A percentile compares a stretch with the other conserved stretches of the same genome.
phyloP scores from a whole-genome alignment of 768 basidiomycete genomes.

The Tricholoma terreum region DNA sequence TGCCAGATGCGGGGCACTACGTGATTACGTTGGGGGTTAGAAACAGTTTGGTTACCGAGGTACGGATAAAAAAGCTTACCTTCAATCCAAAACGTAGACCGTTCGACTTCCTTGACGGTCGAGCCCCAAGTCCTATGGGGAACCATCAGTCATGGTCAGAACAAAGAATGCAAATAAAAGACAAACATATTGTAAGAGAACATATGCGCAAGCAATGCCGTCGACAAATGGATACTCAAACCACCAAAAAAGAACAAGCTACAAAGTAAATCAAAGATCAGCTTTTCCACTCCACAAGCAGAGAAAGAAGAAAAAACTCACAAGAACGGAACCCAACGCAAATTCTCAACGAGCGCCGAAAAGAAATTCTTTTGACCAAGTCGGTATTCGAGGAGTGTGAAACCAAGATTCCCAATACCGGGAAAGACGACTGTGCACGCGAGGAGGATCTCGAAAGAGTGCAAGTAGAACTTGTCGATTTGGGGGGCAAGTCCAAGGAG shows the following conservation, averaged over 20 bases:
- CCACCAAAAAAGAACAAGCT: slow-evolving; percentile 79
- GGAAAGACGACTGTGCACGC: slow-evolving; percentile 79
- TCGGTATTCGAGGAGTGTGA: slow-evolving; percentile 74
- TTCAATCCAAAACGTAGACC: slow-evolving; percentile 88
- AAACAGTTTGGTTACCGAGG: neutral
- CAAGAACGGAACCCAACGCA: slow-evolving; percentile 75
- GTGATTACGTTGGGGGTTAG: neutral
- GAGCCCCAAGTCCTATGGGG: slow-evolving; percentile 50
- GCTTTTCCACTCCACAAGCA: neutral
- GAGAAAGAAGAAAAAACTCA: slow-evolving; percentile 39
- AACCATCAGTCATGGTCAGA: slow-evolving; percentile 5
- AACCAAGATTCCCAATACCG: slow-evolving; percentile 71
- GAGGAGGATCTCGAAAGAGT: slow-evolving; percentile 77
- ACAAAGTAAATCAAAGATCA: slow-evolving; percentile 4
- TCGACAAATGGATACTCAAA: slow-evolving; percentile 67
- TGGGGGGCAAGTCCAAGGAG: slow-evolving; percentile 67
- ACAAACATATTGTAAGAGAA: slow-evolving; percentile 60
- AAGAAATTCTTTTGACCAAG: slow-evolving; percentile 56
- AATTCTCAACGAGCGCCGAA: slow-evolving; percentile 50
- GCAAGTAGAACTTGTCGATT: slow-evolving; percentile 73
- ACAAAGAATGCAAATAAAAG: neutral
- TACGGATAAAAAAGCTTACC: slow-evolving; percentile 19
- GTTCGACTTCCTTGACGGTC: slow-evolving; percentile 77
- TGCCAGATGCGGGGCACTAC: slow-evolving; percentile 74
- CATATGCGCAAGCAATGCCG: slow-evolving; percentile 63